A percentile compares a stretch with the other conserved stretches of the same genome.
These are phyloP conservation scores for Cutaneotrichosporon mucoides DNA, from an alignment of 1,284 basidiomycete genomes.

Conservation along the genomic window DNA sequence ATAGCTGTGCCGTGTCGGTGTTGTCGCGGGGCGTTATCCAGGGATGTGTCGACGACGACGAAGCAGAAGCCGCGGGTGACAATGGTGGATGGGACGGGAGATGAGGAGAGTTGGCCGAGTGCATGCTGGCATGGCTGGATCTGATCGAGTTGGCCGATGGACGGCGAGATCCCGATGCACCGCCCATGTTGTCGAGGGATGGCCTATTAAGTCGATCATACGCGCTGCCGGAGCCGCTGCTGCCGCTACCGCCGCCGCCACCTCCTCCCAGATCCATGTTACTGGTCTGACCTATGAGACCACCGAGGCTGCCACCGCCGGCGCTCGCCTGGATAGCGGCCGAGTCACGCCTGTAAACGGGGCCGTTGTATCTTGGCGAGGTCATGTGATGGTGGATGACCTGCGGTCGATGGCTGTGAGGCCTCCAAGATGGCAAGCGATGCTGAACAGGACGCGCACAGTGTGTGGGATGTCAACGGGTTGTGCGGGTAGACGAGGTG, in stretches of 20 bases:
- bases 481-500: background rate
- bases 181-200: background rate
- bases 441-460: background rate
- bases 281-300: background rate
- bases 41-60: conserved; percentile 20
- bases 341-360: background rate
- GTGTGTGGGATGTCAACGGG: background rate
- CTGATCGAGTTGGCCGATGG: conserved; percentile 7
- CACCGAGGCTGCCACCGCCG: background rate
- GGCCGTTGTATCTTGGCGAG: conserved; percentile 1
- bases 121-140: background rate
- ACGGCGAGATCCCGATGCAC: background rate
- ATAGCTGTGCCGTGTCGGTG: conserved; percentile 1
- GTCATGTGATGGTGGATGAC: conserved; percentile 7
- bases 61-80: conserved; percentile 22
- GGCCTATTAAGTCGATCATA: background rate
- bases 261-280: background rate
- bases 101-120: conserved; percentile 1
- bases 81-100: background rate
- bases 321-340: background rate
- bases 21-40: conserved; percentile 12
- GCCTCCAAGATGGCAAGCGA: background rate
- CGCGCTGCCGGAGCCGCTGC: background rate
- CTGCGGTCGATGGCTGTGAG: background rate
- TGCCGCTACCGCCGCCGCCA: too few species aligned